Evolutionary conservation across 805 yeast species (phyloP), one percentile per base, ranked within the genome.

Genomic region (Candida tammaniensis): DNA sequence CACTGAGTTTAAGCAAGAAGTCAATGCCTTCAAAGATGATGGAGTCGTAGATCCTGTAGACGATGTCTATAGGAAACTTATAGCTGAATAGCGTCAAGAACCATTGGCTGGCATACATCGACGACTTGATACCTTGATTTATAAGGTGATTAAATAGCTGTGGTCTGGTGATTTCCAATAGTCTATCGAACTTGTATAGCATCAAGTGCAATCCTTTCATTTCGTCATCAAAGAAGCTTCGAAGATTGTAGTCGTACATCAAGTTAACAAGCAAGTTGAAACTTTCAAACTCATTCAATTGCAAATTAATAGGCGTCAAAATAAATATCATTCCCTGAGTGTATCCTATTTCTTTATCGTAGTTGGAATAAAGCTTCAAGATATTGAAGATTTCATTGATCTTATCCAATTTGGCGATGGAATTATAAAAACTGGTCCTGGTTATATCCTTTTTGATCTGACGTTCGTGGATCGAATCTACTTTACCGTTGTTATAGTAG

Each of bases 31-130:
- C 96, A 6, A 94, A 82, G 33, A 93, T 78, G 6, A 93, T 79
- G 40, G 86, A 75, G 61, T 93, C 98, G 57, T 76, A 86, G 25
- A 93, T 86, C 42, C 97, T 71, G 44, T 87, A 63, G 16, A 93
- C 97, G 54, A 91, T 82, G 37, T 80, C 85, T 32, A 89, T 65
- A 11, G 98, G 98, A 57, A 93, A 91, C 55, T 87, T 87, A 66
- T 93, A 93, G 5, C 96, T 95, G 61, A 93, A 93, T 45, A 93
- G 73, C 0, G 98, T 93, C 48, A 93, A 70, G 52, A 93, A 91
- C 98, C 98, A 93, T 59, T 93, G 98, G 2, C 95, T 81, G 0
- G 97, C 98, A 66, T 86, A 93, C 98, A 91, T 91, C 15, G 95
- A 82, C 3, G 96, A 84, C 41, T 82, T 75, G 16, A 93, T 79